A percentile compares a stretch with the other conserved stretches of the same genome.
Conservation (phyloP, 1,284 basidiomycete genomes). For the Tilletiaria anomala region DNA sequence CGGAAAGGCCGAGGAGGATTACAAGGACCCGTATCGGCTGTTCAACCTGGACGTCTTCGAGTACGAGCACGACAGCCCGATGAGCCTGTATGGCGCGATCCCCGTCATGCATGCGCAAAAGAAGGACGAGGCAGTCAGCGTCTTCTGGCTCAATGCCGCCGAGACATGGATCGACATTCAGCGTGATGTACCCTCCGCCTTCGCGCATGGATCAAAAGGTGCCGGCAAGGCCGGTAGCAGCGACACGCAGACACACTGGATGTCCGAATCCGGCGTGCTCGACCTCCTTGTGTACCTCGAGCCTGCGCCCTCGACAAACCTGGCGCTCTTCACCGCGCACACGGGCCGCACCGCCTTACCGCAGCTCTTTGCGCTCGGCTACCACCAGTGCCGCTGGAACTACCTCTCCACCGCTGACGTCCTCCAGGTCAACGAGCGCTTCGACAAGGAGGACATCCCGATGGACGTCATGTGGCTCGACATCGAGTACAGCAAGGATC, state of each 20-base stretch:
- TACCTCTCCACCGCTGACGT: slow-evolving; percentile 84
- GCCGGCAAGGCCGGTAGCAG: slow-evolving; percentile 4
- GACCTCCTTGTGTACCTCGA: slow-evolving; percentile 88
- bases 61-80: slow-evolving; percentile 76
- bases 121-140: slow-evolving; percentile 54
- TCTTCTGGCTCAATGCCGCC: slow-evolving; percentile 79
- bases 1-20: slow-evolving; percentile 26
- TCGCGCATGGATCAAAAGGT: not conserved
- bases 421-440: slow-evolving; percentile 66
- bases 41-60: slow-evolving; percentile 97
- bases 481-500: slow-evolving; percentile 75
- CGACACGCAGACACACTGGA: slow-evolving; percentile 58
- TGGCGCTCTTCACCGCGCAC: slow-evolving; percentile 67
- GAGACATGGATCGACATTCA: slow-evolving; percentile 92
- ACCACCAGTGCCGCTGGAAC: slow-evolving; percentile 98
- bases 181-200: slow-evolving; percentile 7
- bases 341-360: slow-evolving; percentile 78
- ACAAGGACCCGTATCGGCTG: slow-evolving; percentile 72
- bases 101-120: slow-evolving; percentile 82
- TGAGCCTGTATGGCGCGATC: slow-evolving; percentile 58
- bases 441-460: slow-evolving; percentile 86
- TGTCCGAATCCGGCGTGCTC: slow-evolving; percentile 88
- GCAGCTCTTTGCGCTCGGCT: slow-evolving; percentile 76
- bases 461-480: slow-evolving; percentile 97
- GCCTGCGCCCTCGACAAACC: slow-evolving; percentile 63